Base-by-base conservation (phyloP, 805 yeast genomes). In the Pichia deserticola region DNA sequence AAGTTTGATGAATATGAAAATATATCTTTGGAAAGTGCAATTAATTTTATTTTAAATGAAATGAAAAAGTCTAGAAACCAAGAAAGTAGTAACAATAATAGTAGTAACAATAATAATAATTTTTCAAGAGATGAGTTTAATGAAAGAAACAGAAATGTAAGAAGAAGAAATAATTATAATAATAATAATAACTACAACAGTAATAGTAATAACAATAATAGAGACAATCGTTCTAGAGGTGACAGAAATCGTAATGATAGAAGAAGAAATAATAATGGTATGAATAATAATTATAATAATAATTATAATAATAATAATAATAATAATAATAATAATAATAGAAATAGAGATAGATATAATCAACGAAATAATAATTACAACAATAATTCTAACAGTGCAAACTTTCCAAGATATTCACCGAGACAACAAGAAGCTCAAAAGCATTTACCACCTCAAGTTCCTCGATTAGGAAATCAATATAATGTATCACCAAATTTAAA, bases 1-100 rank as follows among this genome's bases (percentile, higher is more conserved):
- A 81, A 81, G 55, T 90, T 85, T 63, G 96, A 89, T 59, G 96
- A 89, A 60, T 89, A 89, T 60, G 75, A 84, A 4, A 77, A 78
- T 43, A 73, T 89, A n/a, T 80, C 82, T 4, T 69, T 81, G 9
- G 78, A 79, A 37, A 84, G 79, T 41, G 90, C 90, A 0, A 75
- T 83, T 12, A 80, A 79, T 44, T 66, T 85, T 25, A 55, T 84
- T 13, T 45, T 58, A 35, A 57, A 62, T n/a, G 57, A 65, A 49
- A 75, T 75, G 5, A 77, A 72, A 51, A 61, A 59, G 36, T 58
- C 53, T 29, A 13, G 13, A 40, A 36, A 15, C 32, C 29, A 44
- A n/a, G 47, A 13, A 38, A 36, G 4, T 36, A 13, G 36, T 25
- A 25, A 13, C 9, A 20, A 42, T 36, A 36, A 35, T 20, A 35